phyloP scores from a whole-genome alignment of 345 rosid genomes.

The Mallotus nudiflorus region DNA sequence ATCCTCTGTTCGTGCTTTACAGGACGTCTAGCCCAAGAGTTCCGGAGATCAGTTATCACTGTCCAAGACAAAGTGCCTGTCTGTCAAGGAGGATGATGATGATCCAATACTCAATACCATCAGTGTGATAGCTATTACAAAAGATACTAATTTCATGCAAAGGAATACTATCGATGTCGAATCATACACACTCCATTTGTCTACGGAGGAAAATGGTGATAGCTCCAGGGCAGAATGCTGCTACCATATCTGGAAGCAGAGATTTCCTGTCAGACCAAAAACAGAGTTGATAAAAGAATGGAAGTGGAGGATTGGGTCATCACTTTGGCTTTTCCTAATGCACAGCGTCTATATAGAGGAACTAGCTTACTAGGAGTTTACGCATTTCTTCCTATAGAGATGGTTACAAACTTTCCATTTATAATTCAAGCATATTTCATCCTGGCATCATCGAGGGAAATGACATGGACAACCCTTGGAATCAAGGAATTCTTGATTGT shows the following conservation, averaged over 20 bases:
- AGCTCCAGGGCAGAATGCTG: slow-evolving; percentile 39
- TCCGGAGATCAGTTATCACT: too few species aligned
- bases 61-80: slow-evolving; percentile 61
- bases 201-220: slow-evolving; percentile 38
- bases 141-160: slow-evolving; percentile 44
- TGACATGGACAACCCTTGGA: slow-evolving; percentile 61
- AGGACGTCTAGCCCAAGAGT: too few species aligned
- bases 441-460: slow-evolving; percentile 70
- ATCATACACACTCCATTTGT: slow-evolving; percentile 58
- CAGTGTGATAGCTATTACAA: slow-evolving; percentile 51
- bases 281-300: slow-evolving; percentile 58
- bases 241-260: slow-evolving; percentile 75
- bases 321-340: slow-evolving; percentile 69
- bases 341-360: slow-evolving; percentile 56
- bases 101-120: slow-evolving; percentile 44
- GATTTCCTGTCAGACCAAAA: slow-evolving; percentile 54
- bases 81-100: slow-evolving; percentile 54
- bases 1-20: too few species aligned
- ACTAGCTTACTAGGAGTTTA: slow-evolving; percentile 56
- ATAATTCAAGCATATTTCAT: slow-evolving; percentile 74
- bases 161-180: slow-evolving; percentile 77
- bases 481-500: slow-evolving; percentile 72
- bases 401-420: slow-evolving; percentile 67
- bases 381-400: slow-evolving; percentile 76
- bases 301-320: slow-evolving; percentile 69